Evolutionary conservation across 2,329 filamentous ascomycete species (phyloP), one percentile per base, ranked within the genome.

Genomic region (Phialocephala sp.): DNA sequence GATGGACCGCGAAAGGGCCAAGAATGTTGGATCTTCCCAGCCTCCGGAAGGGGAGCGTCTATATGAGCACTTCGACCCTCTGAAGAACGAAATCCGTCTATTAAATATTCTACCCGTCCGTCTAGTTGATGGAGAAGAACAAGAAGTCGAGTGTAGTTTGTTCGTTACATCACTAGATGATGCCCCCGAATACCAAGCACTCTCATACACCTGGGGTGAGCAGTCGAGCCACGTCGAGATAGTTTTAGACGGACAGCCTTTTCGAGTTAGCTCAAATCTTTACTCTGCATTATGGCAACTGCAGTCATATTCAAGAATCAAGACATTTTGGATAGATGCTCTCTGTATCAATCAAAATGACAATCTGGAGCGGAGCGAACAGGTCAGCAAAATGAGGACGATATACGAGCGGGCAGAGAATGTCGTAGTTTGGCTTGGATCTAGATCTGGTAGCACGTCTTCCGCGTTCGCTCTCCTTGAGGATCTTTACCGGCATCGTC

Each of bases 311-410:
- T 14, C 12, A 12, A 41, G 15, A 41, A 18, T 14, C 12, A 12
- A 41, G 15, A 18, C 15, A 14, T 18, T 62, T 9, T 68, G 64
- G 66, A 61, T 62, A 12, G 64, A 68, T 59, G 64, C 55, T 1
- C 45, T 68, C 27, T 68, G 66, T 41, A 68, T 68, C 32, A 66
- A 68, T 50, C 64, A 68, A 57, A 37, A 50, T 15, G 64, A 68
- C n/a, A 24, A 62, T 32, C 43, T 41, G 15, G 64, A 66, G 35
- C 56, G 54, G 9, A 57, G 43, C 24, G 24, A 57, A 22, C 66
- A 68, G 37, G 50, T 68, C 3, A n/a, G 35, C 18, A 43, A 24
- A 27, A 68, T 68, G 66, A 37, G 59, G 14, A 41, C 22, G 36
- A 65, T 67, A 32, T 67, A 67, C 35, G 32, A 59, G 27, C 36